Evolutionary conservation across 1,284 basidiomycete genomes (phyloP), one percentile per base, ranked within the genome.

Genomic region (Testicularia cyperi): DNA sequence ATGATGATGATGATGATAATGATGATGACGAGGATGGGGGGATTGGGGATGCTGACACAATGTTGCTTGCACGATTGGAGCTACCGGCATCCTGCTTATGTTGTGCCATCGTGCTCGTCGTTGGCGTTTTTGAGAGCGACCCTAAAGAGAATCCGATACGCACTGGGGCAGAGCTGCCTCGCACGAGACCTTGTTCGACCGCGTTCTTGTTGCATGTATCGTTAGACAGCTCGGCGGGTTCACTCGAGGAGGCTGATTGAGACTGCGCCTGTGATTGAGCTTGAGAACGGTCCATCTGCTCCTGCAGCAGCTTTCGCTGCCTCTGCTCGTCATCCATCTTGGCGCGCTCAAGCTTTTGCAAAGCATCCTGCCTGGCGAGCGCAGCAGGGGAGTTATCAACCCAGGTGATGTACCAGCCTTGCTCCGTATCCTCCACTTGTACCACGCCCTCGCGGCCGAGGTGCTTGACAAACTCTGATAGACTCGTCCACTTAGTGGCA

Each of bases 361-460:
- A 90, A 88, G 85, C 92, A 78, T 56, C 88, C 78, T 88, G 87
- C 79, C 92, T 88, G 6, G 88, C 88, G 23, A 97, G 81, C 4
- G 95, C 92, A 67, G 90, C 89, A 2, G 95, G 92, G 44, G 87
- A 88, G 77, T 84, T 96, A 78, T 99, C 95, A 52, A 98, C 88
- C 94, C 95, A 99, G 29, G 86, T 85, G 65, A 99, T 83, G 78
- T 90, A 97, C 85, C 90, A 92, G 3, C 92, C 94, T 79, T 96
- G 92, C 79, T 97, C 94, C 37, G 90, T 95, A 79, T 98, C 94
- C 75, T 98, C 94, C 18, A 96, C 95, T 61, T 88, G 84, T 4
- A 87, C 89, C 36, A 96, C 82, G 26, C 95, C 94, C 6, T 83
- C 82, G 33, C 91, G 83, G 3, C 95, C 92, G 22, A 99, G 82